Evolutionary conservation across 768 basidiomycete species (phyloP), one percentile per base, ranked within the genome.

Genomic region (Naganishia vaughanmartiniae): DNA sequence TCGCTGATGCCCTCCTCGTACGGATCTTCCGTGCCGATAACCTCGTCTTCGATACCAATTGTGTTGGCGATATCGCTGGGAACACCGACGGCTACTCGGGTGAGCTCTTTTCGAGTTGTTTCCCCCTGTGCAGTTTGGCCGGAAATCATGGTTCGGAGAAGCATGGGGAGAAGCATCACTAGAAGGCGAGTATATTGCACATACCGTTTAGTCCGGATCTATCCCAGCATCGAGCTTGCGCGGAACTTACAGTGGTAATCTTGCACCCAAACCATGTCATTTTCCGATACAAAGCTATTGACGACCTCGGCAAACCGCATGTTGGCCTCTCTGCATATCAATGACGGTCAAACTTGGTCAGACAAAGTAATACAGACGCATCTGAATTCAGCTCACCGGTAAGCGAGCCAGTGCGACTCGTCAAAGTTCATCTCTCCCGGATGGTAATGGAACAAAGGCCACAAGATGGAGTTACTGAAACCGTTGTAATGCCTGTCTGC

Each of bases 371-470:
- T 12, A n/a, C 65, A 21, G 15, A 21, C 15, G 15, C 36, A 14
- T 30, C 1, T 9, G 17, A n/a, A 31, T 24, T 26, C 36, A 14
- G 57, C 54, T 68, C 39, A 57, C 67, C 67, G 89, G 82, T 98
- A 99, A 17, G 93, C 96, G 66, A 89, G 87, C 96, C 96, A 99
- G 80, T 98, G 92, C 79, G 91, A 91, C 83, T 96, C 93, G 82
- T 97, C 95, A 78, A 99, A 99, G 83, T 93, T 95, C 93, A 99
- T 98, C 84, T 98, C 96, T 73, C 95, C 95, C 10, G 96, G 96
- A 81, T 98, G 95, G 83, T 97, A 99, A 81, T 99, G 96, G 86
- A 99, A 97, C 56, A 99, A 85, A 2, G 96, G 96, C 96, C 96
- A 99, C 63, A 99, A 88, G 83, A 99, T 98, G 66, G 94, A 96